These are phyloP conservation scores for Trifolium fragiferum DNA, from an alignment of 306 rosid genomes.

Conservation along the genomic window DNA sequence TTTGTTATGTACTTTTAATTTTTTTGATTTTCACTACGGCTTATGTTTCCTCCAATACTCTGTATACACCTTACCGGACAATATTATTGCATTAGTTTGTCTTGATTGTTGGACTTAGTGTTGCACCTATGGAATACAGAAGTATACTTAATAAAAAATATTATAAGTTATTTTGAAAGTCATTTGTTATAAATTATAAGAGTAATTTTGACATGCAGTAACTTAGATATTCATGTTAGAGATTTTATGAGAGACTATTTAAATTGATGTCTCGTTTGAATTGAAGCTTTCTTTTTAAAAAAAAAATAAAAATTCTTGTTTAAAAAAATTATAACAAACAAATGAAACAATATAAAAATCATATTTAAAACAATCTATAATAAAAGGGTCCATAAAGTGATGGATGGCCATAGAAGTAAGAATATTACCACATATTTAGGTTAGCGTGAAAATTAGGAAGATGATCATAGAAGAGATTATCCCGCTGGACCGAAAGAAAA, in stretches of 20 bases:
- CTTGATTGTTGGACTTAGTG: neutral
- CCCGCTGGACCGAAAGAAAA: neutral
- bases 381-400: neutral
- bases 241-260: too few species aligned
- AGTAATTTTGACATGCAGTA: too few species aligned
- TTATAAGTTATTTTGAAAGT: too few species aligned
- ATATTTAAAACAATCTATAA: too few species aligned
- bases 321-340: too few species aligned
- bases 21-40: constrained; percentile 15
- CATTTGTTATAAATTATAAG: too few species aligned
- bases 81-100: constrained; percentile 16
- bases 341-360: too few species aligned
- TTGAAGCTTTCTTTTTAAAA: too few species aligned
- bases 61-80: constrained; percentile 7
- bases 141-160: neutral
- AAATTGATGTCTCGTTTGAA: too few species aligned
- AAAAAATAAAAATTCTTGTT: too few species aligned
- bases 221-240: too few species aligned
- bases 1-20: constrained; percentile 13
- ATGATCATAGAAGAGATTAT: neutral
- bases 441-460: constrained; percentile 12
- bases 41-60: constrained; percentile 21
- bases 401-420: constrained; percentile 25
- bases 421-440: constrained; percentile 5
- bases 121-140: neutral